Evolutionary conservation across 352 stramenopile species (phyloP), one percentile per base, ranked within the genome.

Genomic region (Globisporangium yorkense): DNA sequence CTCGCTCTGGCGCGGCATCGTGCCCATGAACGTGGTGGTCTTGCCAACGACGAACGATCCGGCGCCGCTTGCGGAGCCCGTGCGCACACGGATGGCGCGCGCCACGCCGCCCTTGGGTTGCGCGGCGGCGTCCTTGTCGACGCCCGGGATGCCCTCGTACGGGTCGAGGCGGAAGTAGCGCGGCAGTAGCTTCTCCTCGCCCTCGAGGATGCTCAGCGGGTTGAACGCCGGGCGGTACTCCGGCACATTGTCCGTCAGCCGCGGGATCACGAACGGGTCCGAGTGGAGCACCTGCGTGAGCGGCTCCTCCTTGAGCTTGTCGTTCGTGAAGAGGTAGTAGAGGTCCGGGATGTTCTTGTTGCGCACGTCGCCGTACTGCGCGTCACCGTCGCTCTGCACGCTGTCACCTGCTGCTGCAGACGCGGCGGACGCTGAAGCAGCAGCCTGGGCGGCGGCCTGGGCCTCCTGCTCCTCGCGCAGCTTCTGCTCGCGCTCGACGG

Each of bases 171-270:
- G 56, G 55, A 89, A 87, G 43, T 86, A 80, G 1, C 74, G 67
- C 7, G 81, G 81, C 51, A 91, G 59, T n/a, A 91, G 63, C 63
- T 84, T 74, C 56, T 89, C 79, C 61, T 89, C 81, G 20, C 66
- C 68, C 29, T 84, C 62, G 24, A 91, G 72, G 56, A 91, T 89
- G 52, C 71, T 88, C 44, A 87, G 56, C 46, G 81, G 79, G 56
- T 91, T 91, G 59, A 88, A 80, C 52, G 66, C 72, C 0, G 81
- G 81, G 0, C 77, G 70, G 64, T 91, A 91, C 51, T 84, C 78
- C 13, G 65, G 54, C 41, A 89, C 81, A 58, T 88, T 88, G 68
- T 91, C 81, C 16, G 81, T 87, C 29, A 83, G 71, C 31, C 81
- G 68, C 18, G 81, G 81, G 61, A 91, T 91, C 39, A 75, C 86